These are phyloP conservation scores for Hansenula sp. DNA, from an alignment of 1,139 yeast genomes.

Conservation along the genomic window DNA sequence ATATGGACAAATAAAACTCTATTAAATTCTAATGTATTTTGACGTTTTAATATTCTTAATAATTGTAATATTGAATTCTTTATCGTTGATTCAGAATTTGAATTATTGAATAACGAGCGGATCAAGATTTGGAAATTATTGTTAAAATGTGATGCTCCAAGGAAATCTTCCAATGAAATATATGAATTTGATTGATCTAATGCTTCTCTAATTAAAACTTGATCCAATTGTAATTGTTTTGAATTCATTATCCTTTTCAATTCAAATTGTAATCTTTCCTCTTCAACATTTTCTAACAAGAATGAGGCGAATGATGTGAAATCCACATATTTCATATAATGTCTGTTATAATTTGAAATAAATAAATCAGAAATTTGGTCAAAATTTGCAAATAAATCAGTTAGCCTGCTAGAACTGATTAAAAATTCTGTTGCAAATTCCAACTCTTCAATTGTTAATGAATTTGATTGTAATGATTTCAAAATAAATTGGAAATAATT, in stretches of 20 bases:
- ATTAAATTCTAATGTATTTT: slow-evolving; percentile 28
- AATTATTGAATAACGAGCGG: slow-evolving; percentile 12
- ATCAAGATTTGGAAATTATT: slow-evolving; percentile 19
- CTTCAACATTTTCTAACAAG: neutral
- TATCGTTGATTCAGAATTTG: slow-evolving; percentile 2
- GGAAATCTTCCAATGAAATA: slow-evolving; percentile 11
- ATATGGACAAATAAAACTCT: slow-evolving; percentile 21
- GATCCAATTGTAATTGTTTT: slow-evolving; percentile 5
- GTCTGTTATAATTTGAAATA: slow-evolving; percentile 7
- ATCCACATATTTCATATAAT: slow-evolving; percentile 1
- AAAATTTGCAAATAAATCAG: slow-evolving; percentile 33
- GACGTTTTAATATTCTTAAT: slow-evolving; percentile 22
- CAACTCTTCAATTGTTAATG: slow-evolving; percentile 29
- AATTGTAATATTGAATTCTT: slow-evolving; percentile 14
- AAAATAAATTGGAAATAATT: neutral
- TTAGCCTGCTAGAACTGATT: slow-evolving; percentile 35
- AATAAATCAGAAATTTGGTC: slow-evolving; percentile 8
- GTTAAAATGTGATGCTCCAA: slow-evolving; percentile 12
- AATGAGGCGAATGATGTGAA: slow-evolving; percentile 9
- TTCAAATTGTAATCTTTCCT: slow-evolving; percentile 7
- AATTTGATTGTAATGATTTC: neutral
- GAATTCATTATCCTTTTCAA: slow-evolving; percentile 3
- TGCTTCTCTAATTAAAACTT: slow-evolving; percentile 1
- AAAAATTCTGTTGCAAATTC: slow-evolving; percentile 33
- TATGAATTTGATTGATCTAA: slow-evolving; percentile 6